A percentile compares a stretch with the other conserved stretches of the same genome.
phyloP scores from a whole-genome alignment of 306 rosid species.

The Dryas octopetala region DNA sequence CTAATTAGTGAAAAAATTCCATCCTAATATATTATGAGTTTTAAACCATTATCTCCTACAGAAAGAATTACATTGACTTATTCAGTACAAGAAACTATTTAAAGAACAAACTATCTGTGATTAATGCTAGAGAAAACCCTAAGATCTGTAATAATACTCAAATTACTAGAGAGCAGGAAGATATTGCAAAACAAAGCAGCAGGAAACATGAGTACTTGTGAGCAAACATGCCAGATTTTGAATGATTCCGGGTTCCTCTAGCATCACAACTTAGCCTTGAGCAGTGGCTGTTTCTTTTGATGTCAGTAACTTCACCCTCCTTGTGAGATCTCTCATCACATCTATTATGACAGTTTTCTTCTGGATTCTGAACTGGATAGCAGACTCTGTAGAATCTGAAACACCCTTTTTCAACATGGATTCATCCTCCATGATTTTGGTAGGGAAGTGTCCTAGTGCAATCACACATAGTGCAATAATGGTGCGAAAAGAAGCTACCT shows the following conservation, averaged over 20 bases:
- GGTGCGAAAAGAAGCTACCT: constrained; percentile 69
- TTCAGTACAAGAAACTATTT: not conserved
- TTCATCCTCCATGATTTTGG: constrained; percentile 88
- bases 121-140: not conserved
- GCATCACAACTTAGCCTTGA: constrained; percentile 33
- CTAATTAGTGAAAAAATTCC: not conserved
- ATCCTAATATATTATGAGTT: not conserved
- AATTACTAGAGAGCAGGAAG: not conserved
- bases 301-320: constrained; percentile 69
- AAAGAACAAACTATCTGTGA: not conserved
- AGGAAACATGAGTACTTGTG: not conserved
- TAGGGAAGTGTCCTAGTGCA: constrained; percentile 88
- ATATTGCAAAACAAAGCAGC: not conserved
- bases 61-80: not conserved
- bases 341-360: constrained; percentile 71
- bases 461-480: constrained; percentile 72
- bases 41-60: not conserved
- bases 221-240: not conserved
- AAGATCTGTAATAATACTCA: not conserved
- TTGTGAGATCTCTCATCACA: constrained; percentile 73
- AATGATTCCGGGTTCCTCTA: not conserved
- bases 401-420: constrained; percentile 53
- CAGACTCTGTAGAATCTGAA: constrained; percentile 62
- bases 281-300: constrained; percentile 48
- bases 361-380: constrained; percentile 78